These are phyloP conservation scores for Leccinum olivaceopallidum DNA, from an alignment of 768 basidiomycete genomes.

Conservation along the genomic window DNA sequence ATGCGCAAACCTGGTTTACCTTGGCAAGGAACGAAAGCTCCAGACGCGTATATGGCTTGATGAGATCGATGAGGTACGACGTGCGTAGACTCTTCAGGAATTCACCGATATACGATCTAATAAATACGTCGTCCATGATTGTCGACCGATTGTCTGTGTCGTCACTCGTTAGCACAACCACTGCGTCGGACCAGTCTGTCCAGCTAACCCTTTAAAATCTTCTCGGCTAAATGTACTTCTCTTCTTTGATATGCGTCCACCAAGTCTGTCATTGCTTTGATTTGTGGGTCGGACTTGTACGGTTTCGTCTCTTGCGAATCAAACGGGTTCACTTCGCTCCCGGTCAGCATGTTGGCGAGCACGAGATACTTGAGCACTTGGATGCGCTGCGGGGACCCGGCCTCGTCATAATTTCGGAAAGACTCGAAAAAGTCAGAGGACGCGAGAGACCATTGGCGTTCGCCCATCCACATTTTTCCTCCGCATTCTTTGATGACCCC, in stretches of 20 bases:
- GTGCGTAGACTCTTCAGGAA: slow-evolving; percentile 91
- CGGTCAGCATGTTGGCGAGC: slow-evolving; percentile 96
- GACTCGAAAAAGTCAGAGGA: slow-evolving; percentile 99
- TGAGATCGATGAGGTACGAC: slow-evolving; percentile 95
- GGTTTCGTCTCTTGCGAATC: slow-evolving; percentile 99
- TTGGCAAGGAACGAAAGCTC: slow-evolving; percentile 93
- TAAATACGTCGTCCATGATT: slow-evolving; percentile 96
- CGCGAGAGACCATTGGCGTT: slow-evolving; percentile 98
- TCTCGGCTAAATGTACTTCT: slow-evolving; percentile 97
- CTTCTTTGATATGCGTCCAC: slow-evolving; percentile 96
- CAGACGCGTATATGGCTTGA: slow-evolving; percentile 95
- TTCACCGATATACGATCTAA: slow-evolving; percentile 94
- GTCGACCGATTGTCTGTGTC: slow-evolving; percentile 84
- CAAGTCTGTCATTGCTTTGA: slow-evolving; percentile 96
- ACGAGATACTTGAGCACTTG: slow-evolving; percentile 99
- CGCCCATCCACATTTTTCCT: slow-evolving; percentile 99
- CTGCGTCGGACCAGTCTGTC: neutral
- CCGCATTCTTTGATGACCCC: slow-evolving; percentile 99
- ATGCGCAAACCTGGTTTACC: slow-evolving; percentile 41
- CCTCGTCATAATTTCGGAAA: slow-evolving; percentile 98
- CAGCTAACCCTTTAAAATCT: slow-evolving; percentile 78
- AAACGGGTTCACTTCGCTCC: slow-evolving; percentile 98
- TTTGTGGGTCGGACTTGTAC: slow-evolving; percentile 93
- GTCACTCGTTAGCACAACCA: slow-evolving; percentile 1
- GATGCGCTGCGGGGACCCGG: slow-evolving; percentile 93